These are phyloP conservation scores for Ascochyta lentis DNA, from an alignment of 2,329 filamentous ascomycete genomes.

Conservation along the genomic window DNA sequence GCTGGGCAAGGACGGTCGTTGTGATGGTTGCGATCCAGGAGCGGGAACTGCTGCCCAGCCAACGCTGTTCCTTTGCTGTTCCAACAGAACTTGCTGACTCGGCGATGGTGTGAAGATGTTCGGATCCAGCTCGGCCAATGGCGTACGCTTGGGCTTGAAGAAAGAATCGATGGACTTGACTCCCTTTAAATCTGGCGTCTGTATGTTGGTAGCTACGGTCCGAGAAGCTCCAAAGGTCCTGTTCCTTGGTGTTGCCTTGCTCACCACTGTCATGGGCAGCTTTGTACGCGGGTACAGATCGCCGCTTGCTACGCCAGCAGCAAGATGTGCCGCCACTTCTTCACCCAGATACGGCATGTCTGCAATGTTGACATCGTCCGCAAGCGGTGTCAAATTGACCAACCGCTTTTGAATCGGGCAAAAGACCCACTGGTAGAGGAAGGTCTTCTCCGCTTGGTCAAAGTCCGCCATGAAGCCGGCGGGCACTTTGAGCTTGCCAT, in stretches of 20 bases:
- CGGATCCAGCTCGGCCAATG: slow-evolving; percentile 71
- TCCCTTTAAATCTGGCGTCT: slow-evolving; percentile 63
- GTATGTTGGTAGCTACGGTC: slow-evolving; percentile 23
- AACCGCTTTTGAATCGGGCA: slow-evolving; percentile 75
- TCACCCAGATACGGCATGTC: slow-evolving; percentile 84
- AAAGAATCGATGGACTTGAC: slow-evolving; percentile 68
- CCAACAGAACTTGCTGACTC: slow-evolving; percentile 66
- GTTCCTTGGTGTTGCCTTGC: slow-evolving; percentile 42
- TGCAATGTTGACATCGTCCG: slow-evolving; percentile 67
- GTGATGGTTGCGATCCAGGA: slow-evolving; percentile 48
- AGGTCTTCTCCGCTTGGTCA: slow-evolving; percentile 86
- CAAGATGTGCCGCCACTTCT: slow-evolving; percentile 71
- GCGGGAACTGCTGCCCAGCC: slow-evolving; percentile 63
- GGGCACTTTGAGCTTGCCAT: slow-evolving; percentile 83
- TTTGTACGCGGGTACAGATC: slow-evolving; percentile 93
- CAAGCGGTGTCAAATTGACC: slow-evolving; percentile 75
- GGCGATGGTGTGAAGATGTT: slow-evolving; percentile 72
- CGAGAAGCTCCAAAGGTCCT: slow-evolving; percentile 50
- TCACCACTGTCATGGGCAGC: slow-evolving; percentile 56
- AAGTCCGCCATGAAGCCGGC: slow-evolving; percentile 82
- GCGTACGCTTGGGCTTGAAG: slow-evolving; percentile 68
- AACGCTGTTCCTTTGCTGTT: slow-evolving; percentile 57
- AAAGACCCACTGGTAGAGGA: slow-evolving; percentile 93
- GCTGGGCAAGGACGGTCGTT: slow-evolving; percentile 33
- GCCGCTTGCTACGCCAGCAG: slow-evolving; percentile 76